Base-by-base conservation (phyloP, 176 grass and related monocot species). In the Ensete ventricosum region DNA sequence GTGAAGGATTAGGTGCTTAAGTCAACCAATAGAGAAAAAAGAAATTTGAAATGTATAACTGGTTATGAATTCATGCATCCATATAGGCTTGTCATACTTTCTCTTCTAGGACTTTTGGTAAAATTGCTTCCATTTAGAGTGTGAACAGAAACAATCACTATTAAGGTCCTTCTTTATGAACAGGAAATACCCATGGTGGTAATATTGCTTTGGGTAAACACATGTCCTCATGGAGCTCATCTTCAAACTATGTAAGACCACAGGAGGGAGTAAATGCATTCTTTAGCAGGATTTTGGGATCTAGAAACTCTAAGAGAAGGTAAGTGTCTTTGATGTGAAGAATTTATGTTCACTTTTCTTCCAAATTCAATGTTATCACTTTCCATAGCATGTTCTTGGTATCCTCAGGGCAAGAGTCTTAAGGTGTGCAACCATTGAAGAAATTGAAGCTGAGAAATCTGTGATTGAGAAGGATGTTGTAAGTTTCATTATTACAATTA, bases 361-460 rank as follows among this genome's bases (percentile, higher is more conserved):
- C 64, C 78, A 73, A 71, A 9, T 52, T 52, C 17, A 55, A 19
- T 3, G 2, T 55, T 74, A 74, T 54, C 53, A 27, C 9, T 50
- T 71, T 58, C 27, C 22, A 14, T 17, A 14, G 14, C 20, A 73
- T 76, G 26, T 55, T 72, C 26, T 87, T 82, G 66, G 66, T 55
- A 76, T 82, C 70, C 81, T 81, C 84, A 92, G 90, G 80, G 80
- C 77, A 87, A 87, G 78, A 73, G 20, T 89, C 82, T 73, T 89
- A 69, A 87, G 60, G 76, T 88, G 90, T 89, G 95, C 95, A 71
- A 99, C 95, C 55, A 91, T 86, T 72, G 95, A 99, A 89, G 95
- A 99, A 91, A 87, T 99, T 23, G 88, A 99, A 75, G 88, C 84
- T 17, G 90, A 99, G 76, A 99, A 99, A 85, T 83, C 84, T 55